Percentiles rank a stretch among this genome's conserved stretches.
Evolutionary conservation across 2,329 filamentous ascomycete genomes (phyloP).

Genomic region (Aspergillus sp.): DNA sequence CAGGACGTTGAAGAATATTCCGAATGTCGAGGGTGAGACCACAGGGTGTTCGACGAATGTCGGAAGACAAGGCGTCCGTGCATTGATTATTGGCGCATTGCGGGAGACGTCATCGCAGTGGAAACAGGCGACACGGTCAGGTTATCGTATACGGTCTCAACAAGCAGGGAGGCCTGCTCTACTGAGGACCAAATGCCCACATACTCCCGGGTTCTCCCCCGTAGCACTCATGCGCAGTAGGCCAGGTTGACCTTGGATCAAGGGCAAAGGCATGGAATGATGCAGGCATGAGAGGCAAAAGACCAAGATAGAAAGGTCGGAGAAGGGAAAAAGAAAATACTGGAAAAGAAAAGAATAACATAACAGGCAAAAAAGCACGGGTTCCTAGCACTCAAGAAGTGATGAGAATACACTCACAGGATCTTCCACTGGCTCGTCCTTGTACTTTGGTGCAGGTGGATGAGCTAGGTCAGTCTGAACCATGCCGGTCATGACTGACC

Average conservation of each 20-base stretch:
- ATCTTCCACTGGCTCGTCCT: slow-evolving; percentile 51
- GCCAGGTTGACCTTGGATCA: slow-evolving; percentile 20
- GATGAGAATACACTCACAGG: slow-evolving; percentile 45
- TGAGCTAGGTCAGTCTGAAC: slow-evolving; percentile 46
- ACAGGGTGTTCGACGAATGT: background rate
- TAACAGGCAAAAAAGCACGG: slow-evolving; percentile 1
- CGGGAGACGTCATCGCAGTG: background rate
- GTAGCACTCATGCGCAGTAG: slow-evolving; percentile 14
- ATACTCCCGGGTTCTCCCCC: slow-evolving; percentile 13
- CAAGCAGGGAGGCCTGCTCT: background rate
- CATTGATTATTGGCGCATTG: background rate
- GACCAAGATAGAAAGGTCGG: slow-evolving; percentile 7
- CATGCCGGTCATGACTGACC: slow-evolving; percentile 46
- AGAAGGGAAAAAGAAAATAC: slow-evolving; percentile 17
- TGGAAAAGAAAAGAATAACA: slow-evolving; percentile 17
- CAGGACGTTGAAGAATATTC: background rate
- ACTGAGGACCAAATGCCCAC: background rate
- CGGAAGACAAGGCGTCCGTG: background rate
- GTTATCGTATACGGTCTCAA: slow-evolving; percentile 1
- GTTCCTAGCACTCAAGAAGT: slow-evolving; percentile 12
- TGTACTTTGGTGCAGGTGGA: slow-evolving; percentile 45
- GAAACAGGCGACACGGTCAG: background rate
- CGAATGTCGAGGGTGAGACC: background rate
- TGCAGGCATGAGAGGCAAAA: background rate
- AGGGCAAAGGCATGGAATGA: slow-evolving; percentile 1